phyloP scores from a whole-genome alignment of 805 yeast genomes.

The Diddensiella caesifluorescens region DNA sequence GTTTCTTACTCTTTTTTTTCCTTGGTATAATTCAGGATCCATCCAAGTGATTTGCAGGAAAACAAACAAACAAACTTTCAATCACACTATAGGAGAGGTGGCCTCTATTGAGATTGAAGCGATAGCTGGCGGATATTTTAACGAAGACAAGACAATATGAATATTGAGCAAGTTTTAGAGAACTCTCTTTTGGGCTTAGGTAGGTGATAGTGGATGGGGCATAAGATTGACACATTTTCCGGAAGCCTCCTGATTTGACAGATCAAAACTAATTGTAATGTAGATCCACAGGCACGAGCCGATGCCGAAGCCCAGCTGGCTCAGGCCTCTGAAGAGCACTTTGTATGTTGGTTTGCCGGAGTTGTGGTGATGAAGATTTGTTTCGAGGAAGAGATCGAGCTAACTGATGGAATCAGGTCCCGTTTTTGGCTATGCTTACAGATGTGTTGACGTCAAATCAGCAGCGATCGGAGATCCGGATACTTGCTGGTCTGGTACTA shows the following conservation, averaged over 20 bases:
- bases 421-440: slow-evolving; percentile 64
- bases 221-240: not conserved
- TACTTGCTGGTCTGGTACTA: slow-evolving; percentile 81
- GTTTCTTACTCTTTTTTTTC: too few relatives aligned
- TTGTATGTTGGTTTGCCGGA: slow-evolving; percentile 32
- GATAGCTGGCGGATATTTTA: too few relatives aligned
- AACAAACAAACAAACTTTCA: too few relatives aligned
- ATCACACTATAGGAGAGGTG: too few relatives aligned
- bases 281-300: slow-evolving; percentile 42
- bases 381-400: not conserved
- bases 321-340: slow-evolving; percentile 67
- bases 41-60: too few relatives aligned
- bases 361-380: not conserved
- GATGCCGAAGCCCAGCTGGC: slow-evolving; percentile 75
- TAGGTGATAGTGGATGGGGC: not conserved
- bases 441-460: slow-evolving; percentile 62
- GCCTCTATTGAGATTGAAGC: too few relatives aligned
- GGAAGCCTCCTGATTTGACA: too few relatives aligned
- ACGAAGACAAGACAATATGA: too few relatives aligned
- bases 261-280: too few relatives aligned
- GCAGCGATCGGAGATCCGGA: slow-evolving; percentile 73
- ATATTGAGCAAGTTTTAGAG: not conserved
- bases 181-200: slow-evolving; percentile 1
- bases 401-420: too few relatives aligned
- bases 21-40: too few relatives aligned